Conservation (phyloP, 2,329 filamentous ascomycete species). For the Sphaerulina populicola region DNA sequence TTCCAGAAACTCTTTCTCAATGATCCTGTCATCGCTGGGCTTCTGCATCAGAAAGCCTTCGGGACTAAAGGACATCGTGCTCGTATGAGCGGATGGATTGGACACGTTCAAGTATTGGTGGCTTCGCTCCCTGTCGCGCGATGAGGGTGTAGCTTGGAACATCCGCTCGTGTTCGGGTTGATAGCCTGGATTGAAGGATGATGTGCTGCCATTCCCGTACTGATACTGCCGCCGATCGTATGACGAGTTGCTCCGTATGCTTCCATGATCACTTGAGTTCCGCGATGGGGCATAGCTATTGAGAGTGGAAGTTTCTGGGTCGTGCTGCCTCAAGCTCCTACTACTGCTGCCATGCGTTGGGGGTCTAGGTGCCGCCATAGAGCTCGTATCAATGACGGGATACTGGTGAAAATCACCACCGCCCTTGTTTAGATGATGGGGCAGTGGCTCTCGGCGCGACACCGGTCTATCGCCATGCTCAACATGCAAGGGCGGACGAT, state of each 20-base stretch:
- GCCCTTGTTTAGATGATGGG: conserved; percentile 74
- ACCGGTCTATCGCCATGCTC: conserved; percentile 59
- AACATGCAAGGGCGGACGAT: conserved; percentile 62
- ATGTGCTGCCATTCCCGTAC: conserved; percentile 44
- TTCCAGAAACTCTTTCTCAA: conserved; percentile 84
- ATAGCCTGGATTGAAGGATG: conserved; percentile 40
- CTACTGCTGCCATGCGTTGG: conserved; percentile 24
- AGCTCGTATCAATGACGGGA: conserved; percentile 49
- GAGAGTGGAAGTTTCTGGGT: conserved; percentile 44
- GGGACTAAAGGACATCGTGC: conserved; percentile 44
- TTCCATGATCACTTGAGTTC: conserved; percentile 49
- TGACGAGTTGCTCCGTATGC: conserved; percentile 55
- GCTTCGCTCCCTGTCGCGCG: conserved; percentile 31
- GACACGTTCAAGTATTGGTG: conserved; percentile 37
- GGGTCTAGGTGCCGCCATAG: conserved; percentile 40
- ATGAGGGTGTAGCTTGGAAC: conserved; percentile 32
- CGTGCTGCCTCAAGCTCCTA: conserved; percentile 14
- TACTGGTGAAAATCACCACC: conserved; percentile 83
- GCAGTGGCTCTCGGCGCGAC: conserved; percentile 61
- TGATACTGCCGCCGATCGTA: conserved; percentile 47
- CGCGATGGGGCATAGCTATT: conserved; percentile 33
- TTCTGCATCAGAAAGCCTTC: conserved; percentile 58
- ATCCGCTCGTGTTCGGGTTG: conserved; percentile 37
- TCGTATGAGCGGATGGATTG: conserved; percentile 41
- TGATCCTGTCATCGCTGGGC: conserved; percentile 70